Base-by-base conservation (phyloP, 2,329 filamentous ascomycete species). In the Xylariaceae sp. region DNA sequence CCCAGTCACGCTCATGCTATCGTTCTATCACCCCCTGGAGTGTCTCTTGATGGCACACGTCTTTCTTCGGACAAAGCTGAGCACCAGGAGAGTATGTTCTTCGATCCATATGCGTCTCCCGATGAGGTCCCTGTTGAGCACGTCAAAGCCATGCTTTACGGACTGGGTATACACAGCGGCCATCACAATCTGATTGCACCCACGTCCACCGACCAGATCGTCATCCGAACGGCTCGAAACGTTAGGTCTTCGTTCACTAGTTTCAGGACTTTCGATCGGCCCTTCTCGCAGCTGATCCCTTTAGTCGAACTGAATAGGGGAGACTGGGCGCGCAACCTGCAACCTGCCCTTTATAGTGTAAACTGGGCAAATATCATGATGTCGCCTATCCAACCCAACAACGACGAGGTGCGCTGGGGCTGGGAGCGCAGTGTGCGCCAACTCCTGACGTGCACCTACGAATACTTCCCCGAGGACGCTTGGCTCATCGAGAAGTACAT, bases 1-100 rank as follows among this genome's bases (percentile, higher is more conserved):
- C 91, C 93, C 2, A 89, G 85, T 64, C 92, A 97, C 70, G 90
- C 96, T 11, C 88, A 96, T 70, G 89, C 86, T 15, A 85, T 95
- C 55, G 84, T 97, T 10, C 79, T 83, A 54, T 82, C 88, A 4
- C 80, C 82, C 0, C 71, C 76, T 0, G 84, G 84, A 2, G 73
- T 82, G 66, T 84, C 86, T 37, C 74, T 92, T 53, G 83, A 91
- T 69, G 84, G 76, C 17, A 65, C 66, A 10, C 67, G 67, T 30
- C 59, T 75, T 5, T 67, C 72, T 6, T 67, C 70, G 10, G 72
- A 79, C 1, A 73, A 79, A 52, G 75, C 77, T 30, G 66, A 72
- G 11, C 65, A 68, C 61, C 73, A 73, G 6, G 78, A 81, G 60
- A 77, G 79, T 51, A 93, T 96, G 83, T 95, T 90, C 70, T 79